phyloP scores from a whole-genome alignment of 441 rosid genomes.

The Daphne laureola region DNA sequence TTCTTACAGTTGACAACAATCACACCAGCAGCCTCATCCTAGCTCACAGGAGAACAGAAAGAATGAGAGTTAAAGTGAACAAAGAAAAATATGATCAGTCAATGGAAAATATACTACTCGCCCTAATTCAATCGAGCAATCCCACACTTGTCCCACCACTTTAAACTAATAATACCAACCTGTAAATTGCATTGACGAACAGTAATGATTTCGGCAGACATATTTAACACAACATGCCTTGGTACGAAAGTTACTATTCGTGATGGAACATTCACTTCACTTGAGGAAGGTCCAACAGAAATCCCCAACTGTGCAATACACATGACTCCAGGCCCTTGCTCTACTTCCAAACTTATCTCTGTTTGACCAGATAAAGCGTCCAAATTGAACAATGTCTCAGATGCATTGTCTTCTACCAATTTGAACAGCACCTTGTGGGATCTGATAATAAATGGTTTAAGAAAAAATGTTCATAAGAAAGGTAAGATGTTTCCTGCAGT shows the following conservation, averaged over 20 bases:
- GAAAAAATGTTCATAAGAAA: conserved; percentile 17
- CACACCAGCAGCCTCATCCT: conserved; percentile 66
- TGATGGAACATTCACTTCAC: conserved; percentile 49
- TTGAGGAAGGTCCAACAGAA: conserved; percentile 51
- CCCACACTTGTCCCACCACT: too few relatives aligned
- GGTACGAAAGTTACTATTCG: conserved; percentile 64
- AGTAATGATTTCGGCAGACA: conserved; percentile 55
- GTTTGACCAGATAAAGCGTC: conserved; percentile 89
- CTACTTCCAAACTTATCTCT: conserved; percentile 65
- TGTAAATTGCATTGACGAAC: conserved; percentile 79
- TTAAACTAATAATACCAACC: conserved; percentile 38
- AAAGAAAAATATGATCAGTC: conserved; percentile 11
- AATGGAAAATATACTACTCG: neutral
- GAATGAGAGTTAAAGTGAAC: conserved; percentile 12
- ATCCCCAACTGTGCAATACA: conserved; percentile 73
- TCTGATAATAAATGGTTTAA: conserved; percentile 33
- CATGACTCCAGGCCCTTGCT: conserved; percentile 45
- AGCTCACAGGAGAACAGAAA: conserved; percentile 16
- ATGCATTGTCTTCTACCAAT: conserved; percentile 43
- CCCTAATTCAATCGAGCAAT: too few relatives aligned
- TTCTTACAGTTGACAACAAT: conserved; percentile 45
- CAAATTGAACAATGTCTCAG: conserved; percentile 63
- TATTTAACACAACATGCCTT: conserved; percentile 66
- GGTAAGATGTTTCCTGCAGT: neutral
- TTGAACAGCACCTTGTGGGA: conserved; percentile 57